phyloP scores from a whole-genome alignment of 140 eudicot species.

The Ambrosia hybrid region DNA sequence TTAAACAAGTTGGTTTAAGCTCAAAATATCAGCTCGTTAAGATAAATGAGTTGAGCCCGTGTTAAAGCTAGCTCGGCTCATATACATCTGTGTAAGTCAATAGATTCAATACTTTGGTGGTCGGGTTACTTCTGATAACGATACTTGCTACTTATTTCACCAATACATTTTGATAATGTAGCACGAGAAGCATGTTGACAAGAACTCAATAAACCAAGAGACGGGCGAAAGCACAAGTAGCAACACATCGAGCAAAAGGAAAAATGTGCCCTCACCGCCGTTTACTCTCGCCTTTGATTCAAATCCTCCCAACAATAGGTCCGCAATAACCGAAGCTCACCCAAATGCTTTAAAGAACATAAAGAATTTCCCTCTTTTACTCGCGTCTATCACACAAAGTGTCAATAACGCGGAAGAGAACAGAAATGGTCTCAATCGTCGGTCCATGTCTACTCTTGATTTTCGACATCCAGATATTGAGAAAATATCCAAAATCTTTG shows the following conservation, averaged over 20 bases:
- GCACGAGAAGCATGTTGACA: slow-evolving; percentile 45
- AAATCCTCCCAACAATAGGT: slow-evolving; percentile 38
- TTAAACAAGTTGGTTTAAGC: no score
- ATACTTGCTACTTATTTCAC: background rate
- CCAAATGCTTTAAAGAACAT: slow-evolving; percentile 74
- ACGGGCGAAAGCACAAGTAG: slow-evolving; percentile 25
- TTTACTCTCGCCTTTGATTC: slow-evolving; percentile 52
- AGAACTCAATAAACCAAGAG: slow-evolving; percentile 39
- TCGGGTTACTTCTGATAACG: background rate
- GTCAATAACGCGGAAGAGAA: slow-evolving; percentile 55
- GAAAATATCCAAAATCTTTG: slow-evolving; percentile 63
- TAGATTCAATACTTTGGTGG: no score
- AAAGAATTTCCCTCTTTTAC: slow-evolving; percentile 65
- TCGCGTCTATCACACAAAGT: slow-evolving; percentile 60
- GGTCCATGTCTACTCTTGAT: slow-evolving; percentile 59
- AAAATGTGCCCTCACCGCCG: slow-evolving; percentile 42
- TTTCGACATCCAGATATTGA: slow-evolving; percentile 57
- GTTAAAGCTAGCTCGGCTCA: no score
- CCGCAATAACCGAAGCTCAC: slow-evolving; percentile 72
- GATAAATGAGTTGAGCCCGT: no score
- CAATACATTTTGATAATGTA: background rate
- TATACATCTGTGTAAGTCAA: no score
- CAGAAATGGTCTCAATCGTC: slow-evolving; percentile 44
- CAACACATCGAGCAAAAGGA: slow-evolving; percentile 26
- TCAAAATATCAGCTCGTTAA: no score